Evolutionary conservation across 2,329 filamentous ascomycete genomes (phyloP).

Genomic region (Lachnellula occidentalis): DNA sequence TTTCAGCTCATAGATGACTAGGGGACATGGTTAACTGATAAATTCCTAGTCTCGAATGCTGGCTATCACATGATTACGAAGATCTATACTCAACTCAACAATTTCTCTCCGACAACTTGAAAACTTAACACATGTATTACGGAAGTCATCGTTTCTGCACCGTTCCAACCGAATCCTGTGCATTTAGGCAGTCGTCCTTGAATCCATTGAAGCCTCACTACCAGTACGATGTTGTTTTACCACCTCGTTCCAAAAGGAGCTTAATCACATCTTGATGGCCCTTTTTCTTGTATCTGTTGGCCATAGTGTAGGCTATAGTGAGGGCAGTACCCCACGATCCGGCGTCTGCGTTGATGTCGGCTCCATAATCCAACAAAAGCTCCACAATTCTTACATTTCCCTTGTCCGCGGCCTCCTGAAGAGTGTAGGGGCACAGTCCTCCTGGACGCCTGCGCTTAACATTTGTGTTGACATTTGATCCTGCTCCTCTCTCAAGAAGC

Average conservation of each 20-base stretch:
- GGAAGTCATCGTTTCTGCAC: too few relatives aligned
- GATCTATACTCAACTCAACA: too few relatives aligned
- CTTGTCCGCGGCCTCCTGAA: conserved; percentile 1
- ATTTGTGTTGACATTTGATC: conserved; percentile 1
- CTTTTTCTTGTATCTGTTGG: background rate
- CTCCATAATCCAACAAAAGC: conserved; percentile 7
- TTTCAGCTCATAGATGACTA: too few relatives aligned
- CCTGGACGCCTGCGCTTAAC: background rate
- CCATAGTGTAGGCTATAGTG: background rate
- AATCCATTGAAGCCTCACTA: background rate
- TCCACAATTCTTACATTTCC: background rate
- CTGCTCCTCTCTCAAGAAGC: conserved; percentile 13
- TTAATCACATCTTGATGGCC: conserved; percentile 1
- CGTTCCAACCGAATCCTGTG: too few relatives aligned
- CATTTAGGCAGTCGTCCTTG: background rate
- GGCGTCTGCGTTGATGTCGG: background rate
- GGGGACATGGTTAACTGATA: too few relatives aligned
- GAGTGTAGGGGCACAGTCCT: background rate
- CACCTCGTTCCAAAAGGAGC: conserved; percentile 4
- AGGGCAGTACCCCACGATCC: conserved; percentile 2
- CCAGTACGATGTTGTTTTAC: background rate
- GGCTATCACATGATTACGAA: too few relatives aligned
- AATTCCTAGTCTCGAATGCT: too few relatives aligned
- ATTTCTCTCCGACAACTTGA: too few relatives aligned
- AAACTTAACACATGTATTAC: too few relatives aligned